These are phyloP conservation scores for Saccharomyces hybrid DNA, from an alignment of 1,139 yeast species.

Conservation along the genomic window DNA sequence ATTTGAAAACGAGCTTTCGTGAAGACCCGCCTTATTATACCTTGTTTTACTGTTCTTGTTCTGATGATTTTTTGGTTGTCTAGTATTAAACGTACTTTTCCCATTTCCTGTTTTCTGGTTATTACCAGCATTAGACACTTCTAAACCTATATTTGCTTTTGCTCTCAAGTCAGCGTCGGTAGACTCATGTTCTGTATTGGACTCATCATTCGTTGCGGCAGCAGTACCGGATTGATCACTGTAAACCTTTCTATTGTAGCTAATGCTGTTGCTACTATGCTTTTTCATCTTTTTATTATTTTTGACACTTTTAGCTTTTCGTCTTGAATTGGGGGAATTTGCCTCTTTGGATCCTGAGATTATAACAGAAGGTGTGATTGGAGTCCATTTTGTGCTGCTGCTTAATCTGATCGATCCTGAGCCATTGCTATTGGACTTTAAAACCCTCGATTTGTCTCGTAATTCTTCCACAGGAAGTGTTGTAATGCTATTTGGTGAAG, in stretches of 20 bases:
- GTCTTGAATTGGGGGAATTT: slow-evolving; percentile 3
- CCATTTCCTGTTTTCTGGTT: background rate
- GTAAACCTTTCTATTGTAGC: background rate
- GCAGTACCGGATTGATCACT: background rate
- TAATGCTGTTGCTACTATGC: slow-evolving; percentile 9
- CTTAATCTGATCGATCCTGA: slow-evolving; percentile 42
- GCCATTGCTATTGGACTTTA: slow-evolving; percentile 20
- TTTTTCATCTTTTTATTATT: slow-evolving; percentile 9
- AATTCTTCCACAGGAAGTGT: slow-evolving; percentile 29
- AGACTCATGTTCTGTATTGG: background rate
- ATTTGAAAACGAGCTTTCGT: background rate
- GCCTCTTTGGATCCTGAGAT: slow-evolving; percentile 15
- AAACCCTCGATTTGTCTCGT: background rate
- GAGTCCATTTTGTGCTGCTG: slow-evolving; percentile 80
- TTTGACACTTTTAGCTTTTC: slow-evolving; percentile 8
- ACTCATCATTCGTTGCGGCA: background rate
- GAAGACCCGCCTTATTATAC: background rate
- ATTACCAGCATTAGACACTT: background rate
- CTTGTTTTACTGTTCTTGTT: slow-evolving; percentile 1
- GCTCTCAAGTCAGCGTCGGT: background rate
- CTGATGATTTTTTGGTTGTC: background rate
- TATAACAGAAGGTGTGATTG: slow-evolving; percentile 61
- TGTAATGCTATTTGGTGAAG: slow-evolving; percentile 23
- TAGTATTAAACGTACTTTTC: slow-evolving; percentile 3
- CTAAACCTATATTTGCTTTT: background rate